Base-by-base conservation (phyloP, 2,329 filamentous ascomycete species). In the Fusarium hainanense region DNA sequence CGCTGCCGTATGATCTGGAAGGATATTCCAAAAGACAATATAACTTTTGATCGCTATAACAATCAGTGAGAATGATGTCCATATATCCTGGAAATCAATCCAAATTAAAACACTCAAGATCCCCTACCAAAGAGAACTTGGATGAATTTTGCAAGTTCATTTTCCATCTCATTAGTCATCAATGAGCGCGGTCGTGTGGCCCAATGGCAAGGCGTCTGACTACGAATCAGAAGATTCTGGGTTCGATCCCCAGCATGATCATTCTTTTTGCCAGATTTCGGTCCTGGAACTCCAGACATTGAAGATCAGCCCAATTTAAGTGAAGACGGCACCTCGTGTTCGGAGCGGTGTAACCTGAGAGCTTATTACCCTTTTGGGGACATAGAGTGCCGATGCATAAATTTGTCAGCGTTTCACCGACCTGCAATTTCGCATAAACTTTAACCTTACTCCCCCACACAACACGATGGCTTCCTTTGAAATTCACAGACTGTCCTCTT, bases 191-290 rank as follows among this genome's bases (percentile, higher is more conserved):
- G 63, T 66, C 62, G 63, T 63, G 63, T 66, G 63, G 63, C 63
- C 63, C 62, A 66, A 66, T 66, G 63, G 63, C 64, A 67, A 67
- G 64, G 64, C 64, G 63, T 67, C 64, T 67, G 64, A 67, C 64
- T 67, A 67, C 64, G 64, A 67, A 67, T 67, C 64, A 67, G 64
- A 67, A 67, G 64, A 67, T 67, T 67, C 63, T 68, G 63, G 64
- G 64, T 67, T 67, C 64, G 63, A 67, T 67, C 64, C 64, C 63
- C 63, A 68, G 57, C 64, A 54, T 68, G 63, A 67, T 67, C 64
- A 67, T 27, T 5, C 16, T 58, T 63, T 63, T 63, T 58, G 20
- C 20, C 27, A 14, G 1, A 13, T 32, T 2, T 23, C 2, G 8
- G 11, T n/a, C n/a, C n/a, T n/a, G n/a, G n/a, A n/a, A n/a, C n/a